A percentile compares a stretch with the other conserved stretches of the same genome.
These are phyloP conservation scores for Cinchona pubescens DNA, from an alignment of 257 asterid genomes.

Conservation along the genomic window DNA sequence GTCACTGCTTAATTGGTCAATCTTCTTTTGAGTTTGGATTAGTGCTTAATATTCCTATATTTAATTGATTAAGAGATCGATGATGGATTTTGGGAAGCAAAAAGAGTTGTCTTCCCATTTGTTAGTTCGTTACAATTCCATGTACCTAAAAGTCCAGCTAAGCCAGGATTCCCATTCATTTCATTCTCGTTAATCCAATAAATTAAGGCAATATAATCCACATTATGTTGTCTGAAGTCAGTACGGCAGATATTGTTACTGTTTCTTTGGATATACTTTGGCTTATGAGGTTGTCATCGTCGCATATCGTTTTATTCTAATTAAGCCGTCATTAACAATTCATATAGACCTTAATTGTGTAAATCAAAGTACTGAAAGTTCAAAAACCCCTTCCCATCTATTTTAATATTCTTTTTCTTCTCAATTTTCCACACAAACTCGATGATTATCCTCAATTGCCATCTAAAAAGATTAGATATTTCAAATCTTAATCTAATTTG, in stretches of 20 bases:
- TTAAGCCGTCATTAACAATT: too few species aligned
- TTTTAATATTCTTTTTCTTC: too few species aligned
- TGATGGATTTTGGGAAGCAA: conserved; percentile 3
- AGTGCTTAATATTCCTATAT: not conserved
- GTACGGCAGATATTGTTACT: not conserved
- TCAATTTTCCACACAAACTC: not conserved
- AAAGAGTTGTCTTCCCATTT: not conserved
- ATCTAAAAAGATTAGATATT: too few species aligned
- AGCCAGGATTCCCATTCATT: not conserved
- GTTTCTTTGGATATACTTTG: not conserved
- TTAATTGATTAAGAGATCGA: not conserved
- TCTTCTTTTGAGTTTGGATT: not conserved
- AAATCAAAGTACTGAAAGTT: too few species aligned
- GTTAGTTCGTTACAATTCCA: not conserved
- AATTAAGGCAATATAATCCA: not conserved
- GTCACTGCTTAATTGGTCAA: not conserved
- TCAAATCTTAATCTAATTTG: not conserved
- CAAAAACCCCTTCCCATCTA: not conserved
- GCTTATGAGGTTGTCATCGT: not conserved
- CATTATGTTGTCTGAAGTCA: not conserved
- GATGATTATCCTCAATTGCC: not conserved
- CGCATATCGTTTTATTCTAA: not conserved
- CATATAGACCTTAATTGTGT: not conserved
- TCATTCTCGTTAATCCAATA: not conserved
- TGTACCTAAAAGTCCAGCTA: not conserved